These are phyloP conservation scores for Sungouiella blattae DNA, from an alignment of 805 yeast species.

Conservation along the genomic window DNA sequence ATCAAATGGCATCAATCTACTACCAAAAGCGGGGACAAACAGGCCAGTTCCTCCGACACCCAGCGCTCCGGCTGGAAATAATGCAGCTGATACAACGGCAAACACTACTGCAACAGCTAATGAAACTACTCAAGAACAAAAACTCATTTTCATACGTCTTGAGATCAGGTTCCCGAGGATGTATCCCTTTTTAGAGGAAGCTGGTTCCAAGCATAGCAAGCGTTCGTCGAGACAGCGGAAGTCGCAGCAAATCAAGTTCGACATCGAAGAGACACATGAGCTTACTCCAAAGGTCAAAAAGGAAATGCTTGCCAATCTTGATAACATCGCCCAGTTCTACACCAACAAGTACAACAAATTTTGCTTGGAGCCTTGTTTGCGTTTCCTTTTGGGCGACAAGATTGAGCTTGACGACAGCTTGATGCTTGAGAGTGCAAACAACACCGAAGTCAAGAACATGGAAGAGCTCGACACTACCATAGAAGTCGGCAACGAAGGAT, in stretches of 20 bases:
- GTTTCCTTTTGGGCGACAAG: slow-evolving; percentile 79
- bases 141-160: slow-evolving; percentile 62
- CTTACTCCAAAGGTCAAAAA: slow-evolving; percentile 45
- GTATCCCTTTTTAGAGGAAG: slow-evolving; percentile 66
- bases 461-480: slow-evolving; percentile 23
- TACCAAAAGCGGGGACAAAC: too few species aligned
- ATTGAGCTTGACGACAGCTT: slow-evolving; percentile 41
- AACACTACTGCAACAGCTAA: background rate
- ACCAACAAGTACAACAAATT: slow-evolving; percentile 53
- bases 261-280: slow-evolving; percentile 78
- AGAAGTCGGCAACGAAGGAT: slow-evolving; percentile 40
- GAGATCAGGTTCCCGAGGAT: slow-evolving; percentile 65
- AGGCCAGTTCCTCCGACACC: too few species aligned
- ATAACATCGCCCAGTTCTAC: slow-evolving; percentile 53
- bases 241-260: slow-evolving; percentile 37
- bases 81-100: slow-evolving; percentile 55
- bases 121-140: slow-evolving; percentile 23
- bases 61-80: too few species aligned
- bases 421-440: slow-evolving; percentile 17
- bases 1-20: too few species aligned
- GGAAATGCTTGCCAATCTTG: slow-evolving; percentile 50
- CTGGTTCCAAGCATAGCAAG: slow-evolving; percentile 6
- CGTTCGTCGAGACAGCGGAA: too few species aligned
- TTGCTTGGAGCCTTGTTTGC: slow-evolving; percentile 76
- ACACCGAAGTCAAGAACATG: slow-evolving; percentile 17